Evolutionary conservation across 768 basidiomycete genomes (phyloP).

Genomic region (Phanerochaete sordida): DNA sequence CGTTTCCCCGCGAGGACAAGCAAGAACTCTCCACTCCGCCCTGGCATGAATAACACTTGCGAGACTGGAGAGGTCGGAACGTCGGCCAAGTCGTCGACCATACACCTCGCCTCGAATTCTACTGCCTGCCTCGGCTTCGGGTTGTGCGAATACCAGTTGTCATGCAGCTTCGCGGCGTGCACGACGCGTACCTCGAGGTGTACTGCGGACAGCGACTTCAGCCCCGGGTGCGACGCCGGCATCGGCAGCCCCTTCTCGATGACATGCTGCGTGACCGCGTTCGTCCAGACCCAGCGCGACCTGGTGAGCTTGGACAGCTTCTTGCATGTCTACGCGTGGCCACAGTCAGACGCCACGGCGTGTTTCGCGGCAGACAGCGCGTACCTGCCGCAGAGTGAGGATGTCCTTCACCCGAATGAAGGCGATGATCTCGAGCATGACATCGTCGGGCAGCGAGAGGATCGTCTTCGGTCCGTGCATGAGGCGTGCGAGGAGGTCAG

Average conservation of each 20-base stretch:
- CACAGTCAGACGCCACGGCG: not conserved
- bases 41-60: constrained; percentile 28
- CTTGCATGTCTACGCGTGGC: constrained; percentile 22
- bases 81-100: constrained; percentile 11
- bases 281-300: constrained; percentile 34
- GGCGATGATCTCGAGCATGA: constrained; percentile 30
- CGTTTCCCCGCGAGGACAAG: constrained; percentile 24
- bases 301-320: constrained; percentile 28
- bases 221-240: constrained; percentile 25
- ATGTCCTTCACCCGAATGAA: constrained; percentile 30
- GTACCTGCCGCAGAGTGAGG: constrained; percentile 28
- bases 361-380: constrained; percentile 1
- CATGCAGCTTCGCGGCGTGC: constrained; percentile 31
- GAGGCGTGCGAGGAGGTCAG: not conserved
- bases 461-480: constrained; percentile 7
- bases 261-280: constrained; percentile 31
- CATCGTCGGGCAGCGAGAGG: constrained; percentile 29
- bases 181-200: constrained; percentile 32
- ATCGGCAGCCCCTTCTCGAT: constrained; percentile 29
- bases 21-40: constrained; percentile 28
- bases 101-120: constrained; percentile 17
- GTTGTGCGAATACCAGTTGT: constrained; percentile 30
- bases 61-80: constrained; percentile 16
- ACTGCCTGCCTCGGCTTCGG: constrained; percentile 21
- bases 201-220: constrained; percentile 26